Conservation (phyloP, 2,329 filamentous ascomycete genomes). For the Thielaviopsis cerberus region DNA sequence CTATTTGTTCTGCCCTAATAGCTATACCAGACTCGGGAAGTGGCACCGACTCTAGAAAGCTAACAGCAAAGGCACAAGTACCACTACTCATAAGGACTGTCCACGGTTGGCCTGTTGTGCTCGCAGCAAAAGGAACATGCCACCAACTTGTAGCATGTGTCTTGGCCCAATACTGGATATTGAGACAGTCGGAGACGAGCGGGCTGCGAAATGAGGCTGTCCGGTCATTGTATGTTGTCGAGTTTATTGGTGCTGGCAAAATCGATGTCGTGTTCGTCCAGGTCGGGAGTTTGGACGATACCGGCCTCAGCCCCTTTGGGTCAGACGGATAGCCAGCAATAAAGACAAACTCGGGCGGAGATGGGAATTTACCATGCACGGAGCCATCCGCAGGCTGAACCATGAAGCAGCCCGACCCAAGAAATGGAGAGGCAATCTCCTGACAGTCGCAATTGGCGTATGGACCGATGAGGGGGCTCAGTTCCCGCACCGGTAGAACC, state of each 20-base stretch:
- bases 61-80: no score
- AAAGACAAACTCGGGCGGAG: not conserved
- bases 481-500: no score
- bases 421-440: not conserved
- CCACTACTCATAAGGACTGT: no score
- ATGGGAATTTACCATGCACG: not conserved
- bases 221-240: not conserved
- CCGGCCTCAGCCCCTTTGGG: not conserved
- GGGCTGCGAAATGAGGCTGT: not conserved
- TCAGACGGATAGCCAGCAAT: not conserved
- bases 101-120: no score
- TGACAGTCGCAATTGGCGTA: not conserved
- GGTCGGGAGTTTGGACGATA: not conserved
- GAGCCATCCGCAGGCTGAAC: not conserved
- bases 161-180: not conserved
- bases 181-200: not conserved
- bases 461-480: not conserved
- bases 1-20: no score
- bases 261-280: not conserved
- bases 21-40: no score
- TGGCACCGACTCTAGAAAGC: no score
- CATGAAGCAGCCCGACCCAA: not conserved
- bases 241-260: not conserved
- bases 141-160: slow-evolving; percentile 14
- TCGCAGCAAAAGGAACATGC: no score